Percentiles rank a stretch among this genome's conserved stretches.
These are phyloP conservation scores for Ensete ventricosum DNA, from an alignment of 176 grass and related monocot species.

Conservation along the genomic window DNA sequence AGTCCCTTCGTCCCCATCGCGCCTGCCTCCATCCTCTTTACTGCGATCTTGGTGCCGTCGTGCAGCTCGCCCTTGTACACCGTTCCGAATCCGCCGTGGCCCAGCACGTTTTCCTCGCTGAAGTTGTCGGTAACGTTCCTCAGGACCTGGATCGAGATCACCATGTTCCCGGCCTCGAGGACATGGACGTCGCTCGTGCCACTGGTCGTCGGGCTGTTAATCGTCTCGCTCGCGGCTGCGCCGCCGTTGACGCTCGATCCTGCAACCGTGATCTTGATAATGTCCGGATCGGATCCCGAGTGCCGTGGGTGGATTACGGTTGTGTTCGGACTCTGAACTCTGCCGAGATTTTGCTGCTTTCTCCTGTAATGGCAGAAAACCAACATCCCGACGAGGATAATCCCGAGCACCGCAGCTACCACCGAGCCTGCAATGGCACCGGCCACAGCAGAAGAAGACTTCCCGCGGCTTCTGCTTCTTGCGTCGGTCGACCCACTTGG, in stretches of 20 bases:
- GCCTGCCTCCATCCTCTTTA: conserved; percentile 14
- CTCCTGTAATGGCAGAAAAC: conserved; percentile 9
- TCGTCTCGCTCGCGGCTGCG: background rate
- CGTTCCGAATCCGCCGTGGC: conserved; percentile 7
- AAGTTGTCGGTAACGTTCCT: conserved; percentile 14
- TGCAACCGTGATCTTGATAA: conserved; percentile 14
- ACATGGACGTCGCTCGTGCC: conserved; percentile 6
- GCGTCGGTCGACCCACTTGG: background rate
- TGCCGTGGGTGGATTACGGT: conserved; percentile 13
- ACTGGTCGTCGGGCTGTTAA: conserved; percentile 5
- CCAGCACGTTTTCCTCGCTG: conserved; percentile 4
- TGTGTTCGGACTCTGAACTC: conserved; percentile 13
- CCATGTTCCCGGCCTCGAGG: conserved; percentile 10
- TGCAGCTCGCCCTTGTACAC: conserved; percentile 14
- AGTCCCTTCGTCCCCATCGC: conserved; percentile 8
- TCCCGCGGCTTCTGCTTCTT: background rate
- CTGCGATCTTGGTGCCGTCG: conserved; percentile 6
- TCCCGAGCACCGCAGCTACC: background rate
- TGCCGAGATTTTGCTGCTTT: conserved; percentile 3
- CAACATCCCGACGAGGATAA: background rate
- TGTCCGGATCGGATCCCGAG: conserved; percentile 1
- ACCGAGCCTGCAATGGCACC: background rate
- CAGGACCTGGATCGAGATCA: conserved; percentile 13
- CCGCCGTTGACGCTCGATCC: conserved; percentile 5
- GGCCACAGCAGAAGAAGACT: background rate